Evolutionary conservation across 75 land plant genomes (phyloP).

Genomic region (Cunninghamia lanceolata): DNA sequence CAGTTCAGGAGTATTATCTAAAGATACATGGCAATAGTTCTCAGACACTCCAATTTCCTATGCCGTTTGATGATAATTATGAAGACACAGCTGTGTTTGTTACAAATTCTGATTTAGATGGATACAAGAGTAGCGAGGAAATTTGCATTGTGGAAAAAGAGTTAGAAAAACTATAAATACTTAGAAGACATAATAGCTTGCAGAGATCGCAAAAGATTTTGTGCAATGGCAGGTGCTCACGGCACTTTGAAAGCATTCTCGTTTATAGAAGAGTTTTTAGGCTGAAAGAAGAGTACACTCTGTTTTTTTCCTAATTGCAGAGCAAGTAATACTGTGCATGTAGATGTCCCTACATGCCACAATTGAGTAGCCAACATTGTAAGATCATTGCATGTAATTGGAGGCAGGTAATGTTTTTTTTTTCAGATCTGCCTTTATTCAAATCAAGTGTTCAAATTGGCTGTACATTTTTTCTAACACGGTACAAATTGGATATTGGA

Average conservation of each 20-base stretch:
- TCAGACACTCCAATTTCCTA: not conserved
- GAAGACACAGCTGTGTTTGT: slow-evolving; percentile 4
- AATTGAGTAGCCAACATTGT: not conserved
- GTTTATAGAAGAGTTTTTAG: not conserved
- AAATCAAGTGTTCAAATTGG: not conserved
- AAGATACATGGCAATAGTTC: not conserved
- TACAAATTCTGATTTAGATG: slow-evolving; percentile 9
- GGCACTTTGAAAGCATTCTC: not conserved
- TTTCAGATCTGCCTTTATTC: slow-evolving; percentile 4
- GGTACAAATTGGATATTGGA: not conserved
- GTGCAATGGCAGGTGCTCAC: not conserved
- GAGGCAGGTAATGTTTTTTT: slow-evolving; percentile 9
- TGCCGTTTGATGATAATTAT: not conserved
- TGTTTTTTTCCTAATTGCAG: not conserved
- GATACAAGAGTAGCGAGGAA: slow-evolving; percentile 7
- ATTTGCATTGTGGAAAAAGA: slow-evolving; percentile 4
- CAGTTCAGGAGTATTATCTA: slow-evolving; percentile 1
- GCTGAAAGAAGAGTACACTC: not conserved
- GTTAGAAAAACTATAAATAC: not conserved
- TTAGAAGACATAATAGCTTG: not conserved
- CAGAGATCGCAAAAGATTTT: not conserved
- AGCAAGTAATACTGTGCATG: slow-evolving; percentile 3
- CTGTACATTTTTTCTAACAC: not conserved
- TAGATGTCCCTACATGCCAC: slow-evolving; percentile 2
- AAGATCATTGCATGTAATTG: not conserved